phyloP scores from a whole-genome alignment of 2,329 filamentous ascomycete genomes.

The Byssothecium circinans region DNA sequence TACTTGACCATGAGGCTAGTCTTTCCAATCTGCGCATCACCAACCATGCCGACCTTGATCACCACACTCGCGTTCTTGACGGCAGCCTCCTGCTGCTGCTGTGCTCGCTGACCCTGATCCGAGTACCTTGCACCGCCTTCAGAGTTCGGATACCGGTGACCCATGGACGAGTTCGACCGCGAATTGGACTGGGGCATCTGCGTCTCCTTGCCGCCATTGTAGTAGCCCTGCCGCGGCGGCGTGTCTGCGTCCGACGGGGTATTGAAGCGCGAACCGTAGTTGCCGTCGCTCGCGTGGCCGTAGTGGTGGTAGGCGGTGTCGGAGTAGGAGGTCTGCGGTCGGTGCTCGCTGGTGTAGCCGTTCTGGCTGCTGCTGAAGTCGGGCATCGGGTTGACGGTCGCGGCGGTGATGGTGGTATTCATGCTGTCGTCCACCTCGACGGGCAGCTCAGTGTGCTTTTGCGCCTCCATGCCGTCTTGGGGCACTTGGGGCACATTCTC shows the following conservation, averaged over 20 bases:
- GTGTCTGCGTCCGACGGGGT: conserved; percentile 53
- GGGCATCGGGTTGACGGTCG: conserved; percentile 39
- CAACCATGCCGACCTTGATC: conserved; percentile 99
- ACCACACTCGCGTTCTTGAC: conserved; percentile 70
- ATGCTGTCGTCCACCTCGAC: conserved; percentile 51
- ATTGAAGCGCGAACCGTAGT: conserved; percentile 44
- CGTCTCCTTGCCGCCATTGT: conserved; percentile 36
- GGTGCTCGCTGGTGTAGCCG: conserved; percentile 47
- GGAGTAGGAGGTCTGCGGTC: conserved; percentile 58
- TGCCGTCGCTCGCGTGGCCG: conserved; percentile 25
- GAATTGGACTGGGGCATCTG: conserved; percentile 43
- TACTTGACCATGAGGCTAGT: conserved; percentile 99
- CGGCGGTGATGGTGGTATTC: conserved; percentile 51
- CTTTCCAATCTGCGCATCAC: conserved; percentile 98
- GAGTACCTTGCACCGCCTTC: conserved; percentile 49
- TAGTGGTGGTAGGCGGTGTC: conserved; percentile 51
- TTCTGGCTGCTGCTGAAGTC: conserved; percentile 39
- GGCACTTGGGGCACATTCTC: conserved; percentile 17
- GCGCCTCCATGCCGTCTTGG: conserved; percentile 24
- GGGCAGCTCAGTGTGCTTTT: conserved; percentile 39
- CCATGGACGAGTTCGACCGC: conserved; percentile 55
- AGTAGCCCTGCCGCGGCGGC: conserved; percentile 40
- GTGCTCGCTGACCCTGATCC: conserved; percentile 52
- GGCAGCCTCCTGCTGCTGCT: conserved; percentile 45
- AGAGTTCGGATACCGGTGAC: conserved; percentile 48